Conservation (phyloP, 2,329 filamentous ascomycete genomes). For the Anthostomella pinea region DNA sequence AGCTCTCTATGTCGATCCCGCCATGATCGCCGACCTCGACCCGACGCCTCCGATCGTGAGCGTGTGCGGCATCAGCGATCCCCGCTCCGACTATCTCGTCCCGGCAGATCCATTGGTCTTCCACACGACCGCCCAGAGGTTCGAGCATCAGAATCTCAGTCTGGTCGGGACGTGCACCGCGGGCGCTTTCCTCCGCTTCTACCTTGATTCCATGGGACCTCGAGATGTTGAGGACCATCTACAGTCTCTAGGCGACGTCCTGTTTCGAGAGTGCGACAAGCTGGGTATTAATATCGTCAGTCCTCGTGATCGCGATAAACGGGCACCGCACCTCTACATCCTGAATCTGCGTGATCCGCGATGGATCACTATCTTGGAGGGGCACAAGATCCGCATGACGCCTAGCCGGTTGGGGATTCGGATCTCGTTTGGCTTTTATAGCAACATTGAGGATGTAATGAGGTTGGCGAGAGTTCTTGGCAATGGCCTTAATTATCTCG, state of each 20-base stretch:
- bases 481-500: no score
- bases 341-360: conserved; percentile 16
- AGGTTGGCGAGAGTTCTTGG: not conserved
- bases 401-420: not conserved
- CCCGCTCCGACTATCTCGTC: conserved; percentile 19
- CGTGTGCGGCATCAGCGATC: conserved; percentile 21
- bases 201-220: conserved; percentile 24
- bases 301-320: conserved; percentile 12
- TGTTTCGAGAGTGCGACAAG: conserved; percentile 16
- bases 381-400: not conserved
- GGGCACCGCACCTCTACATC: conserved; percentile 31
- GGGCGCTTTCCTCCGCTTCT: conserved; percentile 25
- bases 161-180: conserved; percentile 23
- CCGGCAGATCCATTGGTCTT: conserved; percentile 15
- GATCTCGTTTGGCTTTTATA: not conserved
- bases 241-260: conserved; percentile 21
- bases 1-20: conserved; percentile 28
- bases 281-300: conserved; percentile 24
- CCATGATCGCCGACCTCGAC: conserved; percentile 18
- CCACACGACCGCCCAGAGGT: conserved; percentile 26
- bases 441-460: not conserved
- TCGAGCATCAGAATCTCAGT: conserved; percentile 31
- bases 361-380: not conserved
- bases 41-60: conserved; percentile 29
- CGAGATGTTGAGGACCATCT: conserved; percentile 26